Evolutionary conservation across 202 grass and related monocot species (phyloP).

Genomic region (Saccharum hybrid): DNA sequence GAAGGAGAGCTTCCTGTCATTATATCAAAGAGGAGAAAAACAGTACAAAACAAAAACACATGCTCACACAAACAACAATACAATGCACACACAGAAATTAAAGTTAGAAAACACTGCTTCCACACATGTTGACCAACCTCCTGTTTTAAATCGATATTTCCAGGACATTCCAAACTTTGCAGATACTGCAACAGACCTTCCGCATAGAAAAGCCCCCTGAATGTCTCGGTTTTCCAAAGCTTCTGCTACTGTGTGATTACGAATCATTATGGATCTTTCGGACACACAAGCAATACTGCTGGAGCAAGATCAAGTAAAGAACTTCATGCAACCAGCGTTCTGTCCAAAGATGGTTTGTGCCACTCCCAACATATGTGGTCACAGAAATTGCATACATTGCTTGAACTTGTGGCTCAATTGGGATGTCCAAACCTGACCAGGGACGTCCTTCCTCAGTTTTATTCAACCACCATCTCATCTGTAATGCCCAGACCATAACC

Average conservation of each 20-base stretch:
- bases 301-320: neutral
- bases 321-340: neutral
- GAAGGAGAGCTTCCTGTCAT: too few relatives aligned
- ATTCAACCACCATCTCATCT: neutral
- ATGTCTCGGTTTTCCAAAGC: neutral
- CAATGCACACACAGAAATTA: too few relatives aligned
- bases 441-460: neutral
- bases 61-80: too few relatives aligned
- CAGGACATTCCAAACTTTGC: neutral
- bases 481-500: neutral
- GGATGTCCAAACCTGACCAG: neutral
- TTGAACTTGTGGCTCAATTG: neutral
- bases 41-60: too few relatives aligned
- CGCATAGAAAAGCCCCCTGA: neutral
- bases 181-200: neutral
- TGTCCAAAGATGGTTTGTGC: too few relatives aligned
- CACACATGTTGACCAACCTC: neutral
- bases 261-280: neutral
- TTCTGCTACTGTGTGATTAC: neutral
- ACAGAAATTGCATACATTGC: neutral
- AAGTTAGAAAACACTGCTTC: neutral
- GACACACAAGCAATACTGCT: neutral
- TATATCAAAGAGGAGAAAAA: too few relatives aligned
- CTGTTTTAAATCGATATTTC: neutral
- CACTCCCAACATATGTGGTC: too few relatives aligned